Percentiles rank a stretch among this genome's conserved stretches.
These are phyloP conservation scores for Talaromyces ruber DNA, from an alignment of 495 filamentous ascomycete species.

Conservation along the genomic window DNA sequence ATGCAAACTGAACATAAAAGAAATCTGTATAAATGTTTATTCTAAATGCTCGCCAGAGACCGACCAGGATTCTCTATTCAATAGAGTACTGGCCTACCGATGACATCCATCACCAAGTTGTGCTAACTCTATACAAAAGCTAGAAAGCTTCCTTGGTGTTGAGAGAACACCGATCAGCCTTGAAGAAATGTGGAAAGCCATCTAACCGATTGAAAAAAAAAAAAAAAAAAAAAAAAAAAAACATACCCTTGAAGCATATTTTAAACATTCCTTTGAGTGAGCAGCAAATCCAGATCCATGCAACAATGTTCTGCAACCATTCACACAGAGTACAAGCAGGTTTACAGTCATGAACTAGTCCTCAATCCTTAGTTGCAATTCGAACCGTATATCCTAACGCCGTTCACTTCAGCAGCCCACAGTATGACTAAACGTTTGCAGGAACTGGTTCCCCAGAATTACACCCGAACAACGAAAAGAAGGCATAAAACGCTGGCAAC, in stretches of 20 bases:
- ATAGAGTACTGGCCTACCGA: not conserved
- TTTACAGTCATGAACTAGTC: not conserved
- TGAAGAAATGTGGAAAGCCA: not conserved
- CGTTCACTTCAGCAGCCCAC: no score
- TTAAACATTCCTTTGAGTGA: not conserved
- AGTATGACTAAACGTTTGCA: not conserved
- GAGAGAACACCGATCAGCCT: not conserved
- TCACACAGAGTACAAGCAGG: not conserved
- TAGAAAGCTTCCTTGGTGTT: not conserved
- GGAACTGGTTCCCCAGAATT: not conserved
- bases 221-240: no score
- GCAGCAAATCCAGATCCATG: not conserved
- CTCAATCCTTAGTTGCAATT: not conserved
- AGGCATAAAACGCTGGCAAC: not conserved
- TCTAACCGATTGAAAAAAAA: not conserved
- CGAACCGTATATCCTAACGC: not conserved
- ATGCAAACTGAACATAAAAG: not conserved
- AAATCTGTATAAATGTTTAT: not conserved
- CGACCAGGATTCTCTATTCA: not conserved
- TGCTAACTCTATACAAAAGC: not conserved
- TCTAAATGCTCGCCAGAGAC: not conserved
- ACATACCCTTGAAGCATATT: not conserved
- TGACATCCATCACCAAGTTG: not conserved
- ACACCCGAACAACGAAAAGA: not conserved
- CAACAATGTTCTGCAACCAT: not conserved